Conservation (phyloP, 371 early-diverging fungal genomes). For the Apophysomyces variabilis region DNA sequence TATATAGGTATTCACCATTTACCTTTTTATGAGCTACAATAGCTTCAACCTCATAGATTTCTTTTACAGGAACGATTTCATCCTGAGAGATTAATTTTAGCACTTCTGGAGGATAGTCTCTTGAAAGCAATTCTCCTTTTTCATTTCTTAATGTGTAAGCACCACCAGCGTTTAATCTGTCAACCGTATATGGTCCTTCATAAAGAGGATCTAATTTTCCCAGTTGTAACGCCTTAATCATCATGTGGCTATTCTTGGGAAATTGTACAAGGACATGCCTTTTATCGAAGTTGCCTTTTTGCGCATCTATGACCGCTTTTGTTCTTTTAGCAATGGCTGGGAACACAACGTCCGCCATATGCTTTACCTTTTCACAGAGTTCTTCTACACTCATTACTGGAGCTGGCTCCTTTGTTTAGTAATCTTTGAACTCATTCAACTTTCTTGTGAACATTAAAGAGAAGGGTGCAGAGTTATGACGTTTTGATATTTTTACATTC, state of each 20-base stretch:
- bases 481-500: conserved; percentile 13
- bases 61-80: conserved; percentile 11
- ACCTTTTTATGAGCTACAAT: conserved; percentile 5
- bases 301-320: conserved; percentile 1
- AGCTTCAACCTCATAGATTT: conserved; percentile 14
- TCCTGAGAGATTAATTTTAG: conserved; percentile 23
- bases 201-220: conserved; percentile 15
- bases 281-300: conserved; percentile 16
- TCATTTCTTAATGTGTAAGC: conserved; percentile 22
- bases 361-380: conserved; percentile 14
- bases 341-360: conserved; percentile 25
- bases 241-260: conserved; percentile 2
- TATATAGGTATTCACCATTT: conserved; percentile 19
- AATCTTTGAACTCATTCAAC: conserved; percentile 26
- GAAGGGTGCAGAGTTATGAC: conserved; percentile 11
- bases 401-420: neutral
- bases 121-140: conserved; percentile 16
- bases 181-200: conserved; percentile 26
- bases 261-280: conserved; percentile 10
- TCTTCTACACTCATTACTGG: conserved; percentile 1
- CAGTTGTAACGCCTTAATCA: conserved; percentile 4
- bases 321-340: conserved; percentile 28
- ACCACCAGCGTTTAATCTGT: conserved; percentile 21
- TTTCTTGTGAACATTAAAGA: conserved; percentile 26
- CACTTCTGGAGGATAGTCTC: conserved; percentile 20